Percentiles rank a stretch among this genome's conserved stretches.
phyloP scores from a whole-genome alignment of 1,284 basidiomycete species.

The Xerocomus nothofagi region DNA sequence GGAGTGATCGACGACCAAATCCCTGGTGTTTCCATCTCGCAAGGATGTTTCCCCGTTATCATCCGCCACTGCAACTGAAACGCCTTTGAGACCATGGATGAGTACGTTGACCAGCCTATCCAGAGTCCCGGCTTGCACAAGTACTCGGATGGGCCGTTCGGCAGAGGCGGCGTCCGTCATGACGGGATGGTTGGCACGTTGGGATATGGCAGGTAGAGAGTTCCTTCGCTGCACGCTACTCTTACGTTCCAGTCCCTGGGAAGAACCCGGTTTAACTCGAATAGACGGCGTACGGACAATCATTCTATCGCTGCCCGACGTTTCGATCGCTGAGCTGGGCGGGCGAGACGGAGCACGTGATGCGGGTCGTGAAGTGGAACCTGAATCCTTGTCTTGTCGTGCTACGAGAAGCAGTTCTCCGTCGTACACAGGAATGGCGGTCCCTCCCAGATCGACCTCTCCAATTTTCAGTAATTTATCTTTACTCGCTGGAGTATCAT shows the following conservation, averaged over 20 bases:
- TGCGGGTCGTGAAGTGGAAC: constrained; percentile 52
- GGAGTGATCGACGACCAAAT: constrained; percentile 64
- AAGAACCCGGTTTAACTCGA: constrained; percentile 67
- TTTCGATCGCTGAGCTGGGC: constrained; percentile 56
- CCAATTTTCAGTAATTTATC: constrained; percentile 37
- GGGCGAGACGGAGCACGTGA: constrained; percentile 63
- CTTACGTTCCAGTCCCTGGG: constrained; percentile 69
- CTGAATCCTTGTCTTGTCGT: constrained; percentile 44
- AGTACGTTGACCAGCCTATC: constrained; percentile 72
- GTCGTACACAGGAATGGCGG: constrained; percentile 68
- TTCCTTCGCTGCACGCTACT: constrained; percentile 70
- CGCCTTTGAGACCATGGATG: constrained; percentile 72
- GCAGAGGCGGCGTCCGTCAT: constrained; percentile 55
- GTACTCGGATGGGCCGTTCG: constrained; percentile 68
- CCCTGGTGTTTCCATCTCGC: constrained; percentile 64
- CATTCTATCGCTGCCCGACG: constrained; percentile 38
- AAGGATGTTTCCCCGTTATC: constrained; percentile 81
- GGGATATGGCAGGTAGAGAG: constrained; percentile 73
- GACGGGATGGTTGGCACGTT: constrained; percentile 56
- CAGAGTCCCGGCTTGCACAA: constrained; percentile 75
- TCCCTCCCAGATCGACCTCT: constrained; percentile 59
- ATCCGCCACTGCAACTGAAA: constrained; percentile 75
- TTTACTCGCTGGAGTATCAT: constrained; percentile 17
- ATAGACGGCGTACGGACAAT: constrained; percentile 67
- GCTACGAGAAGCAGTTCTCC: constrained; percentile 72